phyloP scores from a whole-genome alignment of 108 stramenopile genomes.

The Nitzschia sp. region DNA sequence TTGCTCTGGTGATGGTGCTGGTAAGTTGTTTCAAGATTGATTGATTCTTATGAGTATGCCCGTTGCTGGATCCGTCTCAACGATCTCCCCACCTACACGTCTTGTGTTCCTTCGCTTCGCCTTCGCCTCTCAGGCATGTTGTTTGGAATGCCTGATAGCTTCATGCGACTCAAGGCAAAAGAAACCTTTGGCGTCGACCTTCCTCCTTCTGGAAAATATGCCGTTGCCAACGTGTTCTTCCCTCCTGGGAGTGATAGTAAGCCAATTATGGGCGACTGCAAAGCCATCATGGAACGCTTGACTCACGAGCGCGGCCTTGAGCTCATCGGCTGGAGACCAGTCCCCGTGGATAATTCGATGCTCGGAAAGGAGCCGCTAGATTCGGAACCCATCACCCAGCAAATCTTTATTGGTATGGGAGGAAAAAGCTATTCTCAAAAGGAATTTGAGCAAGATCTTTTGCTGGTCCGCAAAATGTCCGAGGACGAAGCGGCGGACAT shows the following conservation, averaged over 20 bases:
- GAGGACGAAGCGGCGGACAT: constrained; percentile 80
- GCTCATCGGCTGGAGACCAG: constrained; percentile 85
- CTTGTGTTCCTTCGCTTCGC: background rate
- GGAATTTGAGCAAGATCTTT: constrained; percentile 91
- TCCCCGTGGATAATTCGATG: constrained; percentile 89
- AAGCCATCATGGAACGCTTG: constrained; percentile 81
- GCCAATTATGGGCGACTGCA: constrained; percentile 63
- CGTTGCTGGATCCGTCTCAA: background rate
- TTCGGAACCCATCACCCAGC: constrained; percentile 90
- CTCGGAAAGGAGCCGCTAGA: constrained; percentile 90
- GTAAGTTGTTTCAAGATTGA: constrained; percentile 45
- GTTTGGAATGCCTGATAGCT: constrained; percentile 94
- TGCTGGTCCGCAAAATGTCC: constrained; percentile 85
- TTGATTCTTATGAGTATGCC: background rate
- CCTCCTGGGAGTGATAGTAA: constrained; percentile 80
- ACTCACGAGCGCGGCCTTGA: constrained; percentile 76
- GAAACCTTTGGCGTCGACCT: constrained; percentile 76
- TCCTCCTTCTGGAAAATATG: constrained; percentile 84
- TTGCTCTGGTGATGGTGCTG: constrained; percentile 88
- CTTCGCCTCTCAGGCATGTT: constrained; percentile 64
- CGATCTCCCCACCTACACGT: background rate
- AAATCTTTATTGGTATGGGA: constrained; percentile 70
- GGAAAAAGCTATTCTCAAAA: constrained; percentile 20
- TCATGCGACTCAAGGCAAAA: constrained; percentile 87
- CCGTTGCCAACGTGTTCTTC: constrained; percentile 94